phyloP scores from a whole-genome alignment of 768 basidiomycete species.

The Pleurotus djamor region DNA sequence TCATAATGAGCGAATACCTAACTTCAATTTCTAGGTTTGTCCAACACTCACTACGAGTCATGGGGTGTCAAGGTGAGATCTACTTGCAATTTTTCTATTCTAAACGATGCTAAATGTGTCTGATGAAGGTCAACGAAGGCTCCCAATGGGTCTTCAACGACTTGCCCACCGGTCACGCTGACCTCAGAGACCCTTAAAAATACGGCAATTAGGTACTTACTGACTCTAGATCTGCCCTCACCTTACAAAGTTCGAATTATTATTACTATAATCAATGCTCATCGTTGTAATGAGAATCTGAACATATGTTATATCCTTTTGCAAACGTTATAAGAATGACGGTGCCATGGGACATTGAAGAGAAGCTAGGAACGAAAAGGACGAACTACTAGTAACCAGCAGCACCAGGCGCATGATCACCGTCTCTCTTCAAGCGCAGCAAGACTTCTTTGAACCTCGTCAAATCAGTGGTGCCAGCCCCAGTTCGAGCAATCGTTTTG shows the following conservation, averaged over 20 bases:
- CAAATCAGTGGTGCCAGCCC: slow-evolving; percentile 86
- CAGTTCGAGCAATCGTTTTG: slow-evolving; percentile 89
- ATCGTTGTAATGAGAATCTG: too few relatives aligned
- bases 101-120: neutral
- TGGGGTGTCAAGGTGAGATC: neutral
- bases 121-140: neutral
- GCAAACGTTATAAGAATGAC: too few relatives aligned
- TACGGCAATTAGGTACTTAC: neutral
- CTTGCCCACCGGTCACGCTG: neutral
- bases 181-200: neutral
- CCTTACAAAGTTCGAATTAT: too few relatives aligned
- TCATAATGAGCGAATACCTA: too few relatives aligned
- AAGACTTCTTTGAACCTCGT: slow-evolving; percentile 91
- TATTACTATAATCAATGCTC: too few relatives aligned
- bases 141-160: neutral
- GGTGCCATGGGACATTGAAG: too few relatives aligned
- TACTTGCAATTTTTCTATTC: neutral
- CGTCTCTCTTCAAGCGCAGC: slow-evolving; percentile 85
- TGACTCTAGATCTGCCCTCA: neutral
- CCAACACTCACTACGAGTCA: neutral
- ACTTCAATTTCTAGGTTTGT: neutral
- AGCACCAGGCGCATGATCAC: slow-evolving; percentile 88
- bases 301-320: too few relatives aligned
- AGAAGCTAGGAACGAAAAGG: neutral
- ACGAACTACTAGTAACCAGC: slow-evolving; percentile 74